phyloP scores from a whole-genome alignment of 805 yeast species.

The Lachancea thermotolerans region DNA sequence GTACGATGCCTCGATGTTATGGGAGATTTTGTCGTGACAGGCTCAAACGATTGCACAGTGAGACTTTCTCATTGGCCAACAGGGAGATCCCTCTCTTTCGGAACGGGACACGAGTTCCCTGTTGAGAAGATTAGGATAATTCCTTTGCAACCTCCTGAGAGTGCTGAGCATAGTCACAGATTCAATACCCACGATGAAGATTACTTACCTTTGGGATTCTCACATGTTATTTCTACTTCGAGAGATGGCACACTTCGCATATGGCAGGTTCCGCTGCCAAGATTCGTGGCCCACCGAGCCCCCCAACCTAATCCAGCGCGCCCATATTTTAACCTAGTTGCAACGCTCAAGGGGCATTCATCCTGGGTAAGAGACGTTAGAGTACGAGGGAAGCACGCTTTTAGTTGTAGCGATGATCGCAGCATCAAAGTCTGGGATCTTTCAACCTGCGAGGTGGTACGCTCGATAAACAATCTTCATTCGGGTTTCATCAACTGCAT shows the following conservation, averaged over 20 bases:
- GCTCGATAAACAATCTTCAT: conserved; percentile 51
- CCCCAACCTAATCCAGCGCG: conserved; percentile 50
- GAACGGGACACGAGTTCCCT: conserved; percentile 78
- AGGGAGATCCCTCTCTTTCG: conserved; percentile 59
- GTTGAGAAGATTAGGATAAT: conserved; percentile 66
- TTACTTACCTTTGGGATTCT: conserved; percentile 45
- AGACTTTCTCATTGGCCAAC: conserved; percentile 59
- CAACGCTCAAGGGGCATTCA: conserved; percentile 63
- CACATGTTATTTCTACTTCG: conserved; percentile 71
- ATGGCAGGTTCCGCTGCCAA: conserved; percentile 74
- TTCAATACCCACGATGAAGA: conserved; percentile 12
- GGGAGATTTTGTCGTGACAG: conserved; percentile 58
- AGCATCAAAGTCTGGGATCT: conserved; percentile 75
- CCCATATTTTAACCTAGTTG: conserved; percentile 54
- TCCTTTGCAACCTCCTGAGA: conserved; percentile 39
- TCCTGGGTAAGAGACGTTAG: conserved; percentile 76
- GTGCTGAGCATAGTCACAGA: conserved; percentile 10
- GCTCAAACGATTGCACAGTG: conserved; percentile 73
- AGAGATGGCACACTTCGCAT: conserved; percentile 68
- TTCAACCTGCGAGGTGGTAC: conserved; percentile 39
- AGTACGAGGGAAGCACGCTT: conserved; percentile 71
- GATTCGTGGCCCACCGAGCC: conserved; percentile 43
- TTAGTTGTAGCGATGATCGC: conserved; percentile 75
- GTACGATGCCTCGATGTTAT: conserved; percentile 56
- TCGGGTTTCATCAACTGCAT: conserved; percentile 71